These are phyloP conservation scores for Fusarium abutilonis DNA, from an alignment of 2,329 filamentous ascomycete species.

Conservation along the genomic window DNA sequence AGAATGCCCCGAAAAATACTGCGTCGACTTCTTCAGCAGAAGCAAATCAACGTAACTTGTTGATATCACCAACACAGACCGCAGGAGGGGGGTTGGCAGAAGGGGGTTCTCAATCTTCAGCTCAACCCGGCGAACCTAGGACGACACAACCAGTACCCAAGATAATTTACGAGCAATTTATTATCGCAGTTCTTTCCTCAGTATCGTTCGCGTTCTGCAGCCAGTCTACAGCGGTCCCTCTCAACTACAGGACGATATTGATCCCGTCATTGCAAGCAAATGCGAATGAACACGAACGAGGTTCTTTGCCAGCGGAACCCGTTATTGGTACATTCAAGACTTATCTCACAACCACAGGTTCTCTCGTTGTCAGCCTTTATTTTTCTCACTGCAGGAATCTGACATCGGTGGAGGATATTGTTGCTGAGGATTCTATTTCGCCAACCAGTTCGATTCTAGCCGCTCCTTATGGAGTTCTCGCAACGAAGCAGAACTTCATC, in stretches of 20 bases:
- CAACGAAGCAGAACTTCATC: conserved; percentile 41
- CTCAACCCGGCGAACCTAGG: conserved; percentile 46
- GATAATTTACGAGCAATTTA: conserved; percentile 64
- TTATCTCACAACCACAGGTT: conserved; percentile 66
- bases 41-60: conserved; percentile 42
- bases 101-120: conserved; percentile 42
- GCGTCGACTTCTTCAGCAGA: conserved; percentile 56
- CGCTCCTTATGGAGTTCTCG: conserved; percentile 62
- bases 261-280: conserved; percentile 49
- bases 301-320: conserved; percentile 34
- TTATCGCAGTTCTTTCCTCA: conserved; percentile 62
- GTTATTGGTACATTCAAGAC: conserved; percentile 62
- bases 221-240: conserved; percentile 59
- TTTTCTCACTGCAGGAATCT: conserved; percentile 61
- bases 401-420: conserved; percentile 56
- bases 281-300: conserved; percentile 29
- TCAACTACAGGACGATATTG: conserved; percentile 64
- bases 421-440: conserved; percentile 53
- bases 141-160: conserved; percentile 47
- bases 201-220: conserved; percentile 61
- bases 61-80: conserved; percentile 35
- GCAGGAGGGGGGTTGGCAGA: conserved; percentile 36
- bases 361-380: conserved; percentile 60
- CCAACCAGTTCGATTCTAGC: conserved; percentile 60
- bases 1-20: conserved; percentile 59